Conservation (phyloP, 345 rosid genomes). For the Viola odorata region DNA sequence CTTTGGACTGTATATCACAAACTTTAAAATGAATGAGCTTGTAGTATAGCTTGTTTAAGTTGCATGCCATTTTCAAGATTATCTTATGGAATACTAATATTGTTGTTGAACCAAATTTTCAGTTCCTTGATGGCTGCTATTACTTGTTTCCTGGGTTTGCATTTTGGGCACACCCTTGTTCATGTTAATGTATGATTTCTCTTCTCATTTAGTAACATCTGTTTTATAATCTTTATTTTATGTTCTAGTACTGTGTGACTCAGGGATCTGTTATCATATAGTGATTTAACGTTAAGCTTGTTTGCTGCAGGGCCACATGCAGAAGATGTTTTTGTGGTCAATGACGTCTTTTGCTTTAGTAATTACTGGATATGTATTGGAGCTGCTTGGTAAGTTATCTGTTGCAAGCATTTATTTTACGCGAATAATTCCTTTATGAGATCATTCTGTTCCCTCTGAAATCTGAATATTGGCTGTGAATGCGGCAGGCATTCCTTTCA, state of each 20-base stretch:
- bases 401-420: not conserved
- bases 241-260: not conserved
- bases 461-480: not conserved
- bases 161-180: conserved; percentile 48
- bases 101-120: conserved; percentile 18
- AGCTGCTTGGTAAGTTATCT: conserved; percentile 35
- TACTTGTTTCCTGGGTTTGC: conserved; percentile 52
- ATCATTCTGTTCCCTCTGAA: not conserved
- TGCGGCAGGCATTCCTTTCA: conserved; percentile 46
- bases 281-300: not conserved
- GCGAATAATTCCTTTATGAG: not conserved
- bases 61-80: not conserved
- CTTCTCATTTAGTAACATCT: not conserved
- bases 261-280: not conserved
- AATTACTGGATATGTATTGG: conserved; percentile 34
- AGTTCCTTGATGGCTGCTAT: conserved; percentile 53
- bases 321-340: conserved; percentile 37
- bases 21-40: not conserved
- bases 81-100: conserved; percentile 5
- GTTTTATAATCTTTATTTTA: not conserved
- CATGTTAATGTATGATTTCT: conserved; percentile 35
- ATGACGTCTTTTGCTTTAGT: conserved; percentile 32
- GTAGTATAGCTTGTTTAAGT: not conserved
- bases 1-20: too few relatives aligned
- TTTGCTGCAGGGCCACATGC: conserved; percentile 35